Conservation (phyloP, 2,329 filamentous ascomycete genomes). For the Neonectria magnoliae region DNA sequence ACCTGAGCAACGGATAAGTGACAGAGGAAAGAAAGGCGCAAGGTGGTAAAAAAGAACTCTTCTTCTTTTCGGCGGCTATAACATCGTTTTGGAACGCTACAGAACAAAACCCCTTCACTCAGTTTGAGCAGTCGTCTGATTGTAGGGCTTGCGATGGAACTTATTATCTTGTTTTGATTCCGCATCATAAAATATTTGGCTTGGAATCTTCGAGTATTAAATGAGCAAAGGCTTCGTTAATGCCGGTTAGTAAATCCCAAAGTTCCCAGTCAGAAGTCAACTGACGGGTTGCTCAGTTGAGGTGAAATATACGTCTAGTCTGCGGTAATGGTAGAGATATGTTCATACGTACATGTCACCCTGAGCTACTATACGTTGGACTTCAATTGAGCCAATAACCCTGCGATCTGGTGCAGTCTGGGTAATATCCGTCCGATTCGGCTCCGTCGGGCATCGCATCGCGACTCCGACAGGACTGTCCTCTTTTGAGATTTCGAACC, state of each 20-base stretch:
- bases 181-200: background rate
- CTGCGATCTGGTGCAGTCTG: too few species aligned
- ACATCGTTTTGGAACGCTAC: conserved; percentile 3
- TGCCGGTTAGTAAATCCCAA: background rate
- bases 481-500: too few species aligned
- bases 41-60: background rate
- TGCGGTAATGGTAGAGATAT: too few species aligned
- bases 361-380: background rate
- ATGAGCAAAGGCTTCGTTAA: background rate
- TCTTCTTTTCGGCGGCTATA: background rate
- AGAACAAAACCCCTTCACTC: conserved; percentile 1
- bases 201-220: background rate
- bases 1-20: conserved; percentile 18
- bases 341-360: too few species aligned
- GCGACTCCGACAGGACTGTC: too few species aligned
- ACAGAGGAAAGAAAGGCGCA: background rate
- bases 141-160: background rate
- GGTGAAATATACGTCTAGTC: too few species aligned
- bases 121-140: background rate
- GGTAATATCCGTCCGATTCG: too few species aligned
- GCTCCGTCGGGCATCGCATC: too few species aligned
- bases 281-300: too few species aligned
- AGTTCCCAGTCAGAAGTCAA: background rate
- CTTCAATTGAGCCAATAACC: background rate
- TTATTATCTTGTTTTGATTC: background rate